phyloP scores from a whole-genome alignment of 1,284 basidiomycete genomes.

The Ustilago loliicola region DNA sequence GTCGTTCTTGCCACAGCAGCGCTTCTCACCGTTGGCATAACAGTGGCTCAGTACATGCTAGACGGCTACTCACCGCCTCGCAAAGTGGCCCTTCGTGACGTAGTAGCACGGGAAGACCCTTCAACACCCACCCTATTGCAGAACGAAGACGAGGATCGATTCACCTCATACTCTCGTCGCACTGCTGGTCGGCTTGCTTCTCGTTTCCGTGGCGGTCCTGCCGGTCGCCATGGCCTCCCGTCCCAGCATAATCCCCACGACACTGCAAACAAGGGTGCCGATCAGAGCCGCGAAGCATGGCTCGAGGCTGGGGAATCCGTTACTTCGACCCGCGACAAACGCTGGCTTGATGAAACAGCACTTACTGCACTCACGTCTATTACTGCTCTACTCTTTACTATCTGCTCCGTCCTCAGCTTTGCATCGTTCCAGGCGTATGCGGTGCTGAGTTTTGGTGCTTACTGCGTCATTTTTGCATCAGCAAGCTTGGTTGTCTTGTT shows the following conservation, averaged over 20 bases:
- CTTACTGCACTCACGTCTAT: slow-evolving; percentile 27
- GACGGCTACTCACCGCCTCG: slow-evolving; percentile 42
- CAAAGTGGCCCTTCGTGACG: slow-evolving; percentile 29
- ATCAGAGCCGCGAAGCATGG: slow-evolving; percentile 19
- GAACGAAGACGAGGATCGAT: slow-evolving; percentile 37
- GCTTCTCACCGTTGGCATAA: slow-evolving; percentile 18
- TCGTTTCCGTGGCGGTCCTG: slow-evolving; percentile 26
- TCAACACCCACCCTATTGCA: slow-evolving; percentile 32
- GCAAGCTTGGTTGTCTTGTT: slow-evolving; percentile 18
- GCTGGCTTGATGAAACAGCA: slow-evolving; percentile 44
- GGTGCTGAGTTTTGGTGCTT: slow-evolving; percentile 19
- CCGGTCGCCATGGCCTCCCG: slow-evolving; percentile 18
- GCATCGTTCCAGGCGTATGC: slow-evolving; percentile 18
- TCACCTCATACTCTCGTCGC: slow-evolving; percentile 36
- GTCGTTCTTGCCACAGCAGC: slow-evolving; percentile 31
- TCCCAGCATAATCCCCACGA: neutral
- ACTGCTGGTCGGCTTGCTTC: slow-evolving; percentile 21
- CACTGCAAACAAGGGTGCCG: neutral
- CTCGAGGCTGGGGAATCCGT: slow-evolving; percentile 29
- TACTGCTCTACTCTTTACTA: slow-evolving; percentile 26
- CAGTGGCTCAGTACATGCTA: slow-evolving; percentile 40
- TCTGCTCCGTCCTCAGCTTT: slow-evolving; percentile 29
- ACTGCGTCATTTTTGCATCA: slow-evolving; percentile 44
- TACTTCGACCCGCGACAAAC: slow-evolving; percentile 28
- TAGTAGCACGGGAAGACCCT: slow-evolving; percentile 38